Evolutionary conservation across 2,329 filamentous ascomycete genomes (phyloP), one percentile per base, ranked within the genome.

Genomic region (Fragosphaeria purpurea): DNA sequence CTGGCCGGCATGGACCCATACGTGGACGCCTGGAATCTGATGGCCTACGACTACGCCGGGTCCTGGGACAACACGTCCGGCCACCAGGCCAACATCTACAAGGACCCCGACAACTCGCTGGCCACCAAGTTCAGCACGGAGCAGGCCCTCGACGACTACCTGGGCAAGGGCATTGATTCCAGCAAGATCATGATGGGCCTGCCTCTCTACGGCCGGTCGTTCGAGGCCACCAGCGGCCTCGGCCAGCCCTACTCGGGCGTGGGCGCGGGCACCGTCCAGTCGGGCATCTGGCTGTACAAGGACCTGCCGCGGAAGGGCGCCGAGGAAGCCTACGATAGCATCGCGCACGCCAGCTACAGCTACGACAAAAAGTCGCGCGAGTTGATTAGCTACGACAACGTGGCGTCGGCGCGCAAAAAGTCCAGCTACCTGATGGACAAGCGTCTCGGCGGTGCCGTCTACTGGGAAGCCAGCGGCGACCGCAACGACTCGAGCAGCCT

Each of bases 401-500:
- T 78, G 0, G 63, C 67, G 35, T 79, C 82, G 55, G 78, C 77
- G 1, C 63, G 62, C 33, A 61, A 68, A 56, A 94, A 93, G 70
- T 76, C 76, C 1, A 62, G 70, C 7, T 93, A 83, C 60, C 73
- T 93, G 56, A 68, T 70, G 57, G 59, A 68, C 30, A 71, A 72
- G 48, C 70, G 76, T 0, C 74, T 94, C 1, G 87, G 85, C 1
- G 88, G 88, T 10, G 82, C 79, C 0, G 86, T 93, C 72, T 94
- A 85, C 76, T 95, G 88, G 88, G 87, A 94, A 65, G 83, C 80
- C 8, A 85, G 79, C 56, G 82, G 80, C 10, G 88, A 94, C 60
- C 69, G 65, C 56, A 58, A 55, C 0, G 75, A 70, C 35, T 61
- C 59, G 1, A 55, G 59, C 22, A 88, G 84, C 58, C 67, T 93